Evolutionary conservation across 2,329 filamentous ascomycete species (phyloP).

Genomic region (Paecilomyces sp.): DNA sequence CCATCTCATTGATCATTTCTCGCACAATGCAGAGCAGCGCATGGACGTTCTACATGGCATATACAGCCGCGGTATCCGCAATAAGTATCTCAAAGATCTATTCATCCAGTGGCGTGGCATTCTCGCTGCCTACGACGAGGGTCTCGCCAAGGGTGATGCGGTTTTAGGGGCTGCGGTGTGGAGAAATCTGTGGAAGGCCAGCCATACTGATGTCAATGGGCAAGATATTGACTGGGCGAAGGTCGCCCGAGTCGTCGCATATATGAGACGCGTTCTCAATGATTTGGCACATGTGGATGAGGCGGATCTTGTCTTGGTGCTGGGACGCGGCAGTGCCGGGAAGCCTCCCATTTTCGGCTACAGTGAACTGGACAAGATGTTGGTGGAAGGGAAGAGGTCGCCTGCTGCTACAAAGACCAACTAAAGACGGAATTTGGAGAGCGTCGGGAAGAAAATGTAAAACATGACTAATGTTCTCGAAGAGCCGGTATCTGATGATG

Average conservation of each 20-base stretch:
- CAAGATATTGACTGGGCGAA: slow-evolving; percentile 53
- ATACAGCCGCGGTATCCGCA: slow-evolving; percentile 46
- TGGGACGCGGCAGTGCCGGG: slow-evolving; percentile 31
- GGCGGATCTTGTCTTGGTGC: slow-evolving; percentile 47
- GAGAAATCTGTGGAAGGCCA: slow-evolving; percentile 84
- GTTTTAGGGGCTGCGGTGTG: slow-evolving; percentile 64
- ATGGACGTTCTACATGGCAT: slow-evolving; percentile 47
- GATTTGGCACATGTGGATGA: slow-evolving; percentile 49
- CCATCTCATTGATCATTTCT: slow-evolving; percentile 91
- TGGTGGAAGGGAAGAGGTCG: slow-evolving; percentile 27
- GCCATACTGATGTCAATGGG: slow-evolving; percentile 34
- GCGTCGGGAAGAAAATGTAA: neutral
- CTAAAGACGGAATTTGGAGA: neutral
- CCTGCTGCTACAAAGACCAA: neutral
- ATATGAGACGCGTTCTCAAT: slow-evolving; percentile 52
- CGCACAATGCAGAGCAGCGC: slow-evolving; percentile 60
- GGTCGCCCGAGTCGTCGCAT: slow-evolving; percentile 56
- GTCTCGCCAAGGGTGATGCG: slow-evolving; percentile 39
- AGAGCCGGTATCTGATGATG: neutral
- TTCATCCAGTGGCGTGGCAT: slow-evolving; percentile 90
- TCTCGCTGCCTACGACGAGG: slow-evolving; percentile 57
- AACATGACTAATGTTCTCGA: neutral
- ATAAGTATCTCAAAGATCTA: slow-evolving; percentile 70
- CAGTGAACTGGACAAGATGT: slow-evolving; percentile 28
- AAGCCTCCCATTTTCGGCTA: slow-evolving; percentile 25